phyloP scores from a whole-genome alignment of 78 protist genomes.

The Dictyostelium purpureum region DNA sequence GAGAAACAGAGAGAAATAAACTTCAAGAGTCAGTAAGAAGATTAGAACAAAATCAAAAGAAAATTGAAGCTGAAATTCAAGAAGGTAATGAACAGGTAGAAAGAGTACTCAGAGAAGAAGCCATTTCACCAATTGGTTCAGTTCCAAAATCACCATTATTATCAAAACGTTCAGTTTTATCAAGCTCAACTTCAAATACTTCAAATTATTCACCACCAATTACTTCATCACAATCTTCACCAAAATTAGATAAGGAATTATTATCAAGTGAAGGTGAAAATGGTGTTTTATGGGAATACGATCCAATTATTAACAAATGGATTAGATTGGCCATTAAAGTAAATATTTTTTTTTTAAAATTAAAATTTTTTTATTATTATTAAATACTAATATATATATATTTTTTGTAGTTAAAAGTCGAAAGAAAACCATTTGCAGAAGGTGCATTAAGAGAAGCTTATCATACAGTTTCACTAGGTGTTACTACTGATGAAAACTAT shows the following conservation, averaged over 20 bases:
- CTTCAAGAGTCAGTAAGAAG: constrained; percentile 18
- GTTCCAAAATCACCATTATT: constrained; percentile 41
- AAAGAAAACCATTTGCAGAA: constrained; percentile 76
- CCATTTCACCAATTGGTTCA: constrained; percentile 1
- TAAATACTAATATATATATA: neutral
- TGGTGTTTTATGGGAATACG: constrained; percentile 74
- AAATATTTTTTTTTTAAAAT: too few relatives aligned
- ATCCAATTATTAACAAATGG: constrained; percentile 65
- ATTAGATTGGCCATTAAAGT: constrained; percentile 59
- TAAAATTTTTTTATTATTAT: neutral
- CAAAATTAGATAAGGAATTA: neutral
- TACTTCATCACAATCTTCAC: neutral
- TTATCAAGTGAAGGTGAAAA: constrained; percentile 41
- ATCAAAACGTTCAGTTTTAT: constrained; percentile 17
- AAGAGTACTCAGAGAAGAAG: constrained; percentile 64
- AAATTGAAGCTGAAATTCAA: constrained; percentile 70
- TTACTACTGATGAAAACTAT: neutral
- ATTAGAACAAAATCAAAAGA: constrained; percentile 62
- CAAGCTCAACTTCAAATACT: neutral
- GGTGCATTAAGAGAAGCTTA: constrained; percentile 79
- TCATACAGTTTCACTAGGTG: constrained; percentile 66
- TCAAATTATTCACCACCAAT: constrained; percentile 18
- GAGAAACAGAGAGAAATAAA: constrained; percentile 38
- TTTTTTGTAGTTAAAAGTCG: constrained; percentile 16
- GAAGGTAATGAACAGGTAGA: constrained; percentile 81